Evolutionary conservation across 208 protist species (phyloP), one percentile per base, ranked within the genome.

Genomic region (Crithidia bombi): DNA sequence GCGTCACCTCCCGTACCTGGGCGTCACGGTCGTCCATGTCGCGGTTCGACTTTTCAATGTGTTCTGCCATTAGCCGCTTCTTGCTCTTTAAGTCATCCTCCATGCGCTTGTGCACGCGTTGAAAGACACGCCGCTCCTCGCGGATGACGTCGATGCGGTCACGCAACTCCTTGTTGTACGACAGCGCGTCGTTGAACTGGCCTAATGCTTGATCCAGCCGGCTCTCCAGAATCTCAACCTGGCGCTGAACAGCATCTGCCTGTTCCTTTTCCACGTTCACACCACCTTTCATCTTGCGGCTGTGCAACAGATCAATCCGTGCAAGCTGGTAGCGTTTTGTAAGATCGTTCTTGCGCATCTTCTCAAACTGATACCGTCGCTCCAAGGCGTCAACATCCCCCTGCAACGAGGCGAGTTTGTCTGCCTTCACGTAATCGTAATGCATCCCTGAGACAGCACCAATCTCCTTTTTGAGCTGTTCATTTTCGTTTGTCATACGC

Each of bases 61-160:
- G 89, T 38, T 96, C 86, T 2, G 96, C 92, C 95, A 99, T 99
- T 54, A 87, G 64, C 35, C 86, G 82, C 83, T 99, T 98, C 81
- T 98, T 96, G 32, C 89, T 77, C 32, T 82, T 78, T 11, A 99
- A 79, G 71, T 99, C 94, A 39, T 93, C 85, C 73, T 99, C 96
- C 78, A 98, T 88, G 68, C 94, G 93, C 65, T 97, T 97, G 82
- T 98, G 96, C 50, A 99, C 92, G n/a, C 87, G 92, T 79, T 98
- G 97, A 75, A 99, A 99, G 11, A 99, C 96, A 33, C 96, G 85
- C 14, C 98, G 89, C 79, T 99, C 98, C 44, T 96, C 90, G 21
- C 96, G 83, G 26, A 99, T 95, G 75, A 97, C 95, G 81, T 98
- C 95, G 68, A 99, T 99, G 59, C 96, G 73, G 63, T 98, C 97